These are phyloP conservation scores for Penicillium sclerotigenum DNA, from an alignment of 2,329 filamentous ascomycete species.

Conservation along the genomic window DNA sequence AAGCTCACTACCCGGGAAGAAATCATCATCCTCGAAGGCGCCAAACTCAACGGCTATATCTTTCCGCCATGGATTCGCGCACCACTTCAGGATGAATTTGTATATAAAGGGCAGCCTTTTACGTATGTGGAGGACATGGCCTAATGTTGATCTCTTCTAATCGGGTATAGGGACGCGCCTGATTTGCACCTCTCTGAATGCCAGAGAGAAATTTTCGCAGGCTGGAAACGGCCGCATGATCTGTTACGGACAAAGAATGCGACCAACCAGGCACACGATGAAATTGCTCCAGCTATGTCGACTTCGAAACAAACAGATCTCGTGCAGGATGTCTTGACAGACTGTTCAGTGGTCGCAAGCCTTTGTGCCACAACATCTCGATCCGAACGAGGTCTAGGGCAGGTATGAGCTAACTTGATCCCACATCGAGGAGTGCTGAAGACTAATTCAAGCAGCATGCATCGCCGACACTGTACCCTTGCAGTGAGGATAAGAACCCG, in stretches of 20 bases:
- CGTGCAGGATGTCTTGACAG: slow-evolving; percentile 91
- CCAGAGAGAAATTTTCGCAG: slow-evolving; percentile 73
- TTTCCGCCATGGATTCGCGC: slow-evolving; percentile 81
- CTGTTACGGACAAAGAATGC: slow-evolving; percentile 50
- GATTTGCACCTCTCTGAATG: slow-evolving; percentile 69
- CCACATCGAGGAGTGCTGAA: neutral
- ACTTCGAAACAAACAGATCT: slow-evolving; percentile 66
- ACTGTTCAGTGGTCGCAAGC: slow-evolving; percentile 96
- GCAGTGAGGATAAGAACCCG: slow-evolving; percentile 60
- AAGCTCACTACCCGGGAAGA: slow-evolving; percentile 67
- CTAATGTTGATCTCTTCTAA: slow-evolving; percentile 20
- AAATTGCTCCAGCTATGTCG: slow-evolving; percentile 53
- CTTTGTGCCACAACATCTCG: slow-evolving; percentile 77
- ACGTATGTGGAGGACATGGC: slow-evolving; percentile 51
- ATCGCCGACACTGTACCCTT: slow-evolving; percentile 71
- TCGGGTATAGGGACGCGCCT: slow-evolving; percentile 59
- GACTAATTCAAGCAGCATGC: slow-evolving; percentile 55
- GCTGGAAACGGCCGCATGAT: slow-evolving; percentile 76
- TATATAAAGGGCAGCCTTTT: slow-evolving; percentile 54
- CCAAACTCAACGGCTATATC: slow-evolving; percentile 74
- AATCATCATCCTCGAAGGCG: slow-evolving; percentile 71
- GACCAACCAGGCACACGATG: slow-evolving; percentile 18
- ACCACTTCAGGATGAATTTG: slow-evolving; percentile 62
- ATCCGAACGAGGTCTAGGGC: slow-evolving; percentile 64
- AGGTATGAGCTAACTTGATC: slow-evolving; percentile 49